Conservation (phyloP, 2,329 filamentous ascomycete species). For the Achaetomium macrosporum region DNA sequence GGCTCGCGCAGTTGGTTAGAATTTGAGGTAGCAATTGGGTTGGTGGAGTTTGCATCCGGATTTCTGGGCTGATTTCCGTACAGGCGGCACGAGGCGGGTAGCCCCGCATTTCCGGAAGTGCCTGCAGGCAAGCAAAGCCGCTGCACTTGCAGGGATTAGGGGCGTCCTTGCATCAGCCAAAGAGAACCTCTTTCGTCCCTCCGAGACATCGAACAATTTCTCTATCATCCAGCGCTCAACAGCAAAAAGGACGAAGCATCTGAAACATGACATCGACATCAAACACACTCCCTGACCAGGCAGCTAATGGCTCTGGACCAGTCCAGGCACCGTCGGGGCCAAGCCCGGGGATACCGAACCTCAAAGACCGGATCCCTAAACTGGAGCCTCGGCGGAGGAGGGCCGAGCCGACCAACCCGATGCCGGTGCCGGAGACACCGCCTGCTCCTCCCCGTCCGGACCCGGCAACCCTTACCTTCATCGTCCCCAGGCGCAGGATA, state of each 20-base stretch:
- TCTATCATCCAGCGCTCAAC: not conserved
- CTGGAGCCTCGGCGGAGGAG: conserved; percentile 58
- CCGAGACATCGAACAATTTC: conserved; percentile 8
- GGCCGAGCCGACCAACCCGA: conserved; percentile 44
- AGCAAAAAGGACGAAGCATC: not conserved
- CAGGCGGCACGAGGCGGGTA: conserved; percentile 5
- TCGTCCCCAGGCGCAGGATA: conserved; percentile 69
- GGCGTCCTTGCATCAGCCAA: conserved; percentile 4
- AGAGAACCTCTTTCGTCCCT: not conserved
- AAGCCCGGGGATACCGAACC: conserved; percentile 37
- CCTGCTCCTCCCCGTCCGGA: conserved; percentile 62
- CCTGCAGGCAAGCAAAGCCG: conserved; percentile 9
- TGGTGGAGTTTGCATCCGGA: conserved; percentile 15
- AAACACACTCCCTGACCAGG: not conserved
- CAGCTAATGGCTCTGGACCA: not conserved
- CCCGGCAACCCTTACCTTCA: conserved; percentile 54
- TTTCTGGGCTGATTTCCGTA: conserved; percentile 15
- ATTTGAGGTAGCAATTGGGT: not conserved
- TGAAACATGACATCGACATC: conserved; percentile 9
- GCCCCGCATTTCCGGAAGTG: conserved; percentile 21
- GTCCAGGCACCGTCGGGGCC: not conserved
- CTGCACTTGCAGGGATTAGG: conserved; percentile 12
- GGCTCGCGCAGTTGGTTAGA: not conserved
- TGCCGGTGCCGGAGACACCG: conserved; percentile 70
- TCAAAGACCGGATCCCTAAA: conserved; percentile 58